Percentiles rank a stretch among this genome's conserved stretches.
These are phyloP conservation scores for Babesia caballi DNA, from an alignment of 169 alveolate species.

Conservation along the genomic window DNA sequence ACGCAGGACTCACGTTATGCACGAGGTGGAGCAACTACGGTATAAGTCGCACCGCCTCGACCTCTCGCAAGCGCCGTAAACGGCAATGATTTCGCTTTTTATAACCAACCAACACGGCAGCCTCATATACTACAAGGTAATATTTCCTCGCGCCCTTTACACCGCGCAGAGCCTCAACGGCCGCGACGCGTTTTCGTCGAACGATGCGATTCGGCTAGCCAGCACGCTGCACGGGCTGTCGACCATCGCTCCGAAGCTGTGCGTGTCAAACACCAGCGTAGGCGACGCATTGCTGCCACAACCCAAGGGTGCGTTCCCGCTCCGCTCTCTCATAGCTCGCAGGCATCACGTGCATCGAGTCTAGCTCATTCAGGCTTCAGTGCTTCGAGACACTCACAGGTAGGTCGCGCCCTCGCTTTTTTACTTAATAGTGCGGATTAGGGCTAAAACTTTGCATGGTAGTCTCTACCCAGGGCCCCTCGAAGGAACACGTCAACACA, in stretches of 20 bases:
- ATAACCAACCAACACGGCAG: conserved; percentile 91
- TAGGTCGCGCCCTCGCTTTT: not conserved
- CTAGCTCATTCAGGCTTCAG: conserved; percentile 83
- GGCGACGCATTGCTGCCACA: conserved; percentile 18
- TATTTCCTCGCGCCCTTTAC: not conserved
- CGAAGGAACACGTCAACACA: conserved; percentile 61
- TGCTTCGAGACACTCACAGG: conserved; percentile 92
- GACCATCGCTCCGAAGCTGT: conserved; percentile 87
- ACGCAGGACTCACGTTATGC: no score
- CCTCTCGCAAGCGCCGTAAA: not conserved
- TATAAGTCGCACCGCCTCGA: not conserved
- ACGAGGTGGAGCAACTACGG: not conserved
- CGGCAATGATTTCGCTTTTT: conserved; percentile 77
- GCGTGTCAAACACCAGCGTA: conserved; percentile 56
- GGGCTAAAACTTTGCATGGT: conserved; percentile 52
- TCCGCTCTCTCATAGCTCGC: conserved; percentile 50
- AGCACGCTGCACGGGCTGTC: conserved; percentile 92
- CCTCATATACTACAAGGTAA: conserved; percentile 86
- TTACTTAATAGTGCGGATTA: not conserved
- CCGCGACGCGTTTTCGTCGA: conserved; percentile 81
- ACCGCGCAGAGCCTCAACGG: conserved; percentile 80
- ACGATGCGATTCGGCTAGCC: conserved; percentile 89
- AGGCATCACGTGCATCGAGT: conserved; percentile 86
- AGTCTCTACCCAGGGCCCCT: conserved; percentile 60
- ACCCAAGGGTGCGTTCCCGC: conserved; percentile 55